Evolutionary conservation across 805 yeast genomes (phyloP), one percentile per base, ranked within the genome.

Genomic region (Cyberlindnera mycetangii): DNA sequence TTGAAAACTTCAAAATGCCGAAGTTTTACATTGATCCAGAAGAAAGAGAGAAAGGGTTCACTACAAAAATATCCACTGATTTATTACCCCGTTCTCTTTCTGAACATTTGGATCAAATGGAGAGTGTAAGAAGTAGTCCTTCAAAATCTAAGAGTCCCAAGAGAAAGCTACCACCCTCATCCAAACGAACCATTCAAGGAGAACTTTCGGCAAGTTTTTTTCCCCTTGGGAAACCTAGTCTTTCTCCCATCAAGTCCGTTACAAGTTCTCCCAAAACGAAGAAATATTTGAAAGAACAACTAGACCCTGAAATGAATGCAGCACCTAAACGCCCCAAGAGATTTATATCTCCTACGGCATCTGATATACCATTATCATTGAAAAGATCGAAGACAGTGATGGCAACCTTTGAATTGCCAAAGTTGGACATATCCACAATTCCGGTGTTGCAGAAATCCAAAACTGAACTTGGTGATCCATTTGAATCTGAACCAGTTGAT

Each of bases 11-110:
- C 36, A 30, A 25, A 3, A 47, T 40, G 3, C 16, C 31, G 7
- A 25, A 25, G 5, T 25, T 25, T 9, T 47, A 50, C 39, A 30
- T 47, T 17, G 47, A 47, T 20, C 45, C 47, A 1, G 45, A 44
- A 10, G 27, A 16, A 3, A n/a, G 11, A 7, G 24, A 6, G 4
- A 42, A 44, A 25, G 49, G 45, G 1, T 42, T 21, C 33, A 17
- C 39, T 6, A 8, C 7, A 2, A n/a, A 36, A 12, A 21, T 50
- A 5, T 31, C 47, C 6, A 32, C 47, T 17, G 32, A 40, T 1
- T 25, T 50, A 7, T 32, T 50, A 17, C 45, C 50, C 4, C 17
- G 11, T 5, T 5, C 32, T n/a, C 18, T 30, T 15, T 15, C 17
- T n/a, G 18, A n/a, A 15, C 18, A n/a, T 30, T 9, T 30, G n/a